Evolutionary conservation across 768 basidiomycete genomes (phyloP), one percentile per base, ranked within the genome.

Genomic region (Neoboletus brunneissimus): DNA sequence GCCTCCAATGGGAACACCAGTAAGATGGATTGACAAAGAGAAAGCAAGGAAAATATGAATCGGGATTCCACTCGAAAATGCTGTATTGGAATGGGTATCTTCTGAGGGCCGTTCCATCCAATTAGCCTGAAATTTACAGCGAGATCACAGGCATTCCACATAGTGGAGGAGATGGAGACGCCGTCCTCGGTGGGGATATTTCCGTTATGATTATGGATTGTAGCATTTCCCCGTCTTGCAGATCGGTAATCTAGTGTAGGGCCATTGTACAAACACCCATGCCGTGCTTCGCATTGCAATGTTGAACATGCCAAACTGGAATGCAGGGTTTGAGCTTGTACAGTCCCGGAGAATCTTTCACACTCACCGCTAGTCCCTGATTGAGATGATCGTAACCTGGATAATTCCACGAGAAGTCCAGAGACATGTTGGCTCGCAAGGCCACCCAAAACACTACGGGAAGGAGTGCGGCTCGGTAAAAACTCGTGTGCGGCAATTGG

Each of bases 371-470:
- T 25, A 69, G 40, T 25, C 38, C 57, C 5, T 71, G 64, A 7
- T 72, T 71, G 22, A 63, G 43, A 38, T 54, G 59, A 22, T 23
- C 54, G 13, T 57, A 55, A 34, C 55, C 53, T 6, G 60, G 53
- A 18, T 57, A 1, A 27, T 59, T 54, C 48, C 56, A 37, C 2
- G 69, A 67, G 32, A 71, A 45, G 49, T 72, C 69, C 38, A 71
- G 27, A n/a, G 59, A 51, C 47, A 56, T 51, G 15, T 70, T 68
- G 4, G 77, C 76, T 15, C 77, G 73, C 51, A 78, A 79, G n/a
- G 77, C 64, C 8, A 68, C 53, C 72, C 76, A 80, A 29, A 81
- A 64, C 6, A 81, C 77, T 16, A 81, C 56, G 2, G 83, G 82
- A 27, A 85, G 73, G 34, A 85, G 58, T 13, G 79, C 77, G 35